Percentiles rank a stretch among this genome's conserved stretches.
These are phyloP conservation scores for Lichtheimia ornata DNA, from an alignment of 371 early-diverging fungal species.

Conservation along the genomic window DNA sequence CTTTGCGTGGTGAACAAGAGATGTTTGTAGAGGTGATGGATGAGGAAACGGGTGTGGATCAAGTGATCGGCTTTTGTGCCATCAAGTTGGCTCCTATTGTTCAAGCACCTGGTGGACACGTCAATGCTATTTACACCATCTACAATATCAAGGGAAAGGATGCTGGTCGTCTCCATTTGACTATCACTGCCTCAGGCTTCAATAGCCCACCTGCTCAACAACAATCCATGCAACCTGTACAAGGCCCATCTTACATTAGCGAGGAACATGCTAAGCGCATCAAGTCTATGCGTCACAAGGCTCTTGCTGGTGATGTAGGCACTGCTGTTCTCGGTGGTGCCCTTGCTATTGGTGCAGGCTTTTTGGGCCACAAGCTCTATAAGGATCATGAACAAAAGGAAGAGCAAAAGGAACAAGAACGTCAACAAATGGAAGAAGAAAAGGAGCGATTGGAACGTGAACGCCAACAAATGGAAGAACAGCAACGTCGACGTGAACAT, in stretches of 20 bases:
- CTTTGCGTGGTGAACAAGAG: constrained; percentile 50
- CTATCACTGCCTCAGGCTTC: constrained; percentile 49
- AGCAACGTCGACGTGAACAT: constrained; percentile 21
- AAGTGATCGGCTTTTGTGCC: constrained; percentile 61
- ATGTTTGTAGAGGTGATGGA: constrained; percentile 59
- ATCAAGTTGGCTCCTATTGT: constrained; percentile 60
- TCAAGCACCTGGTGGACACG: constrained; percentile 48
- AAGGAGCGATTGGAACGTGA: constrained; percentile 30
- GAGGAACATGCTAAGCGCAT: constrained; percentile 49
- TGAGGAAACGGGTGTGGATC: constrained; percentile 46
- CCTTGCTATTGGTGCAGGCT: constrained; percentile 51
- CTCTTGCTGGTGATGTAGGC: constrained; percentile 44
- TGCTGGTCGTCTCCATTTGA: constrained; percentile 48
- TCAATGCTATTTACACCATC: constrained; percentile 52
- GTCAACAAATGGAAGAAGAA: constrained; percentile 28
- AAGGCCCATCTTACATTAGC: constrained; percentile 45
- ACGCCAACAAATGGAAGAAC: constrained; percentile 28
- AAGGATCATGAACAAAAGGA: constrained; percentile 41
- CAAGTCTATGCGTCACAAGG: constrained; percentile 50
- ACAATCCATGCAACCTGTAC: constrained; percentile 30
- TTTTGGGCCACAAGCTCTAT: constrained; percentile 50
- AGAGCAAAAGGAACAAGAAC: constrained; percentile 28
- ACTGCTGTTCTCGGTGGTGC: constrained; percentile 48
- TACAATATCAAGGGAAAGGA: constrained; percentile 45
- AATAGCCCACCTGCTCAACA: constrained; percentile 38